phyloP scores from a whole-genome alignment of 306 rosid genomes.

The Cyclanthera cordifolia region DNA sequence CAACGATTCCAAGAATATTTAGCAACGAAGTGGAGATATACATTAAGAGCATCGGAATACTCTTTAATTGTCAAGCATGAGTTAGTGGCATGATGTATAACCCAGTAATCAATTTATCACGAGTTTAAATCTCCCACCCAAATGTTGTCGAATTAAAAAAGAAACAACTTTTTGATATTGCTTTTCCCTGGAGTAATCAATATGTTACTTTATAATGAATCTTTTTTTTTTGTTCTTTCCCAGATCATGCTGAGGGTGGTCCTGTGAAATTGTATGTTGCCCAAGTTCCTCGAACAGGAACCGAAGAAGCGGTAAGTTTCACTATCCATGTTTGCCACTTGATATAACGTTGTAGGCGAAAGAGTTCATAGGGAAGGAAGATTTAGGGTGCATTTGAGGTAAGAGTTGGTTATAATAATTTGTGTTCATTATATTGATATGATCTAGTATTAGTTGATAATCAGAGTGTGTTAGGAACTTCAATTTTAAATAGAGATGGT shows the following conservation, averaged over 20 bases:
- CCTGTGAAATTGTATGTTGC: constrained; percentile 63
- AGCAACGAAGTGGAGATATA: background rate
- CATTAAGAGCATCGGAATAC: background rate
- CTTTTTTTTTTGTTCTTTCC: background rate
- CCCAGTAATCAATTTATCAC: too few species aligned
- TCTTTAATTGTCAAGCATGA: background rate
- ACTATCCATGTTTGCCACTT: constrained; percentile 1
- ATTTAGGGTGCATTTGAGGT: background rate
- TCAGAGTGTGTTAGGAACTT: too few species aligned
- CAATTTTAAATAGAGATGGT: too few species aligned
- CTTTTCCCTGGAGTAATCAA: background rate
- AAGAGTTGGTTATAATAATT: too few species aligned
- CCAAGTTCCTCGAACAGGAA: constrained; percentile 55
- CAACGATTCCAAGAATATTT: background rate
- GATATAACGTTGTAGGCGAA: background rate
- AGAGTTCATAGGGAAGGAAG: background rate
- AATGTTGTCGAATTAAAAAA: too few species aligned
- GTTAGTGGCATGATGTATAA: too few species aligned
- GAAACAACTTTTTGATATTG: background rate
- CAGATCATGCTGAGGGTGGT: constrained; percentile 38
- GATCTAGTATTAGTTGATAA: too few species aligned
- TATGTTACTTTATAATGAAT: background rate
- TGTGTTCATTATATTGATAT: too few species aligned
- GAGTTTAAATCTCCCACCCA: too few species aligned
- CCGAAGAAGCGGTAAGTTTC: constrained; percentile 51